Evolutionary conservation across 208 protist species (phyloP).

Genomic region (Trypanosoma vivax): DNA sequence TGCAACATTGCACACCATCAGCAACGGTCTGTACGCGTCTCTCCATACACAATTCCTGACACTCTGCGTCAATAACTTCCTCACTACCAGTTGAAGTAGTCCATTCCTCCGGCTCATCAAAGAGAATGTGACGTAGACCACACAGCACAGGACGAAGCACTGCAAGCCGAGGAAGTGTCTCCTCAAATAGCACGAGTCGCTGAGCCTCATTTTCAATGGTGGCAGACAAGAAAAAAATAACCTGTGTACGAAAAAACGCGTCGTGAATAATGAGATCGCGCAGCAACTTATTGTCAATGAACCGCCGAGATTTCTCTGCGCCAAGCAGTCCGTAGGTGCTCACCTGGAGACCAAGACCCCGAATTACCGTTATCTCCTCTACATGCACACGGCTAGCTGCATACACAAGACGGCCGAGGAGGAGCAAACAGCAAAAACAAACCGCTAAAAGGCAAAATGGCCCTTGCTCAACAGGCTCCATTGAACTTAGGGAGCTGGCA

Average conservation of each 20-base stretch:
- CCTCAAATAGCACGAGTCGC: constrained; percentile 63
- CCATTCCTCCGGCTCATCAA: constrained; percentile 58
- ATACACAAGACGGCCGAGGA: constrained; percentile 28
- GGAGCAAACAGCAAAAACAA: constrained; percentile 24
- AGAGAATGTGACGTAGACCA: constrained; percentile 67
- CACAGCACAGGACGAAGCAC: constrained; percentile 61
- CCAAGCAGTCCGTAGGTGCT: constrained; percentile 65
- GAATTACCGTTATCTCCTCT: constrained; percentile 72
- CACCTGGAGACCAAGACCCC: constrained; percentile 73
- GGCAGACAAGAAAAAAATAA: constrained; percentile 76
- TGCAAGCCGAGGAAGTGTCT: constrained; percentile 64
- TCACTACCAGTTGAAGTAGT: constrained; percentile 49
- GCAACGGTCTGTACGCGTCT: no score
- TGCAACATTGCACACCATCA: no score
- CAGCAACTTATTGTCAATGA: constrained; percentile 65
- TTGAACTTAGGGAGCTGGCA: no score
- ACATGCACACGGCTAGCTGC: constrained; percentile 38
- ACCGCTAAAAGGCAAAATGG: constrained; percentile 13
- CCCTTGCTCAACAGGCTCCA: background rate
- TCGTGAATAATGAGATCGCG: constrained; percentile 78
- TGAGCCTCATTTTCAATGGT: constrained; percentile 57
- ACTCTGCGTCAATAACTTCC: background rate
- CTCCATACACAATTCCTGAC: background rate
- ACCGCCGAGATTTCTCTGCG: constrained; percentile 27
- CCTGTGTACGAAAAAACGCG: constrained; percentile 70